Percentiles rank a stretch among this genome's conserved stretches.
Evolutionary conservation across 2,329 filamentous ascomycete species (phyloP).

Genomic region (Xylaria sp.): DNA sequence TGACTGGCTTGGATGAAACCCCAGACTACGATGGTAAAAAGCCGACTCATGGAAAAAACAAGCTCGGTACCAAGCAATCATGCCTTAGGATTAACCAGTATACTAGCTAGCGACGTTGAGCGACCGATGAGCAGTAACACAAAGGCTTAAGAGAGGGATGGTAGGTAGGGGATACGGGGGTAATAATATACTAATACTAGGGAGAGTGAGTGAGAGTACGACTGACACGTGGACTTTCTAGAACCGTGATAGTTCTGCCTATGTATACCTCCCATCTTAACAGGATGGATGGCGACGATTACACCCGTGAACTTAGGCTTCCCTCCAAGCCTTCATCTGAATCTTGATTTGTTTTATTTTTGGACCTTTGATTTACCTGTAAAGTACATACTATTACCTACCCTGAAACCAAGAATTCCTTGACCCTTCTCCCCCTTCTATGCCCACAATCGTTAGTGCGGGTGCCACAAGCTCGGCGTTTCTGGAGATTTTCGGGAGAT

Average conservation of each 20-base stretch:
- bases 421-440: conserved; percentile 22
- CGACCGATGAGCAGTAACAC: neutral
- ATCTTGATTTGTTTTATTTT: neutral
- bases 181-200: neutral
- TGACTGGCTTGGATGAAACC: conserved; percentile 40
- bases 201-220: conserved; percentile 27
- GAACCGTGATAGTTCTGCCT: conserved; percentile 30
- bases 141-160: neutral
- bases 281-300: conserved; percentile 31
- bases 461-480: conserved; percentile 50
- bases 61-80: conserved; percentile 30
- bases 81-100: neutral
- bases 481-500: conserved; percentile 50
- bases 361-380: neutral
- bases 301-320: neutral
- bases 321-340: neutral
- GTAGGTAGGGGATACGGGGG: neutral
- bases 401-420: conserved; percentile 1
- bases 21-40: conserved; percentile 27
- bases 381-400: neutral
- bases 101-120: neutral
- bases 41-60: conserved; percentile 32
- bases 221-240: conserved; percentile 49
- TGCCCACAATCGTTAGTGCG: conserved; percentile 40
- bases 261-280: conserved; percentile 26